phyloP scores from a whole-genome alignment of 2,329 filamentous ascomycete species.

The Hypoxylon sp. region DNA sequence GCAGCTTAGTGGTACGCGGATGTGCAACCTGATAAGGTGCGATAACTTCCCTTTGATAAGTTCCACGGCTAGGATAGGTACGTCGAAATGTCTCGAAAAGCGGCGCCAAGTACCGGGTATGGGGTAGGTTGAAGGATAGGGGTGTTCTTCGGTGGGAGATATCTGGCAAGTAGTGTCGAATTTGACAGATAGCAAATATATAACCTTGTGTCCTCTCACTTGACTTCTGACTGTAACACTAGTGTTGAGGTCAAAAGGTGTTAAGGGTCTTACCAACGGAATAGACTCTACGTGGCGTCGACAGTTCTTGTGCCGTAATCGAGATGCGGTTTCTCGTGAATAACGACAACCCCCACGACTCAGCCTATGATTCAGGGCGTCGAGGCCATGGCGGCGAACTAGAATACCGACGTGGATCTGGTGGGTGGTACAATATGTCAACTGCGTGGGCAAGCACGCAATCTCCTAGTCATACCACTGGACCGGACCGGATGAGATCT shows the following conservation, averaged over 20 bases:
- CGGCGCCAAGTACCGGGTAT: conserved; percentile 13
- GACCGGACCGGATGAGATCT: conserved; percentile 24
- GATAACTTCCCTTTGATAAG: conserved; percentile 13
- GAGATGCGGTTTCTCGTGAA: conserved; percentile 27
- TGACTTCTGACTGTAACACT: background rate
- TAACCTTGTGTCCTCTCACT: background rate
- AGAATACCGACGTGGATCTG: conserved; percentile 22
- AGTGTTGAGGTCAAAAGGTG: background rate
- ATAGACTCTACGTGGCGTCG: conserved; percentile 21
- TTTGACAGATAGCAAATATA: background rate
- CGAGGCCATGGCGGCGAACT: conserved; percentile 40
- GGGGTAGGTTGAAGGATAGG: background rate
- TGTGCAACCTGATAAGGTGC: conserved; percentile 27
- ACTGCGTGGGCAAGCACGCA: conserved; percentile 44
- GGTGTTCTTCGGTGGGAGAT: background rate
- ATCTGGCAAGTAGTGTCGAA: background rate
- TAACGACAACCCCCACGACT: conserved; percentile 32
- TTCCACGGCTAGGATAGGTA: conserved; percentile 16
- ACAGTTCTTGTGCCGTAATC: conserved; percentile 17
- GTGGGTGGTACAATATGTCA: conserved; percentile 37
- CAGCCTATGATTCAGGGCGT: conserved; percentile 35
- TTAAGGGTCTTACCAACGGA: conserved; percentile 1
- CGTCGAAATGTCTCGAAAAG: conserved; percentile 11
- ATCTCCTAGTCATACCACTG: conserved; percentile 39
- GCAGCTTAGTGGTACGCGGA: conserved; percentile 15